Conservation (phyloP, 208 protist genomes). For the Kentomonas sorsogonicus region DNA sequence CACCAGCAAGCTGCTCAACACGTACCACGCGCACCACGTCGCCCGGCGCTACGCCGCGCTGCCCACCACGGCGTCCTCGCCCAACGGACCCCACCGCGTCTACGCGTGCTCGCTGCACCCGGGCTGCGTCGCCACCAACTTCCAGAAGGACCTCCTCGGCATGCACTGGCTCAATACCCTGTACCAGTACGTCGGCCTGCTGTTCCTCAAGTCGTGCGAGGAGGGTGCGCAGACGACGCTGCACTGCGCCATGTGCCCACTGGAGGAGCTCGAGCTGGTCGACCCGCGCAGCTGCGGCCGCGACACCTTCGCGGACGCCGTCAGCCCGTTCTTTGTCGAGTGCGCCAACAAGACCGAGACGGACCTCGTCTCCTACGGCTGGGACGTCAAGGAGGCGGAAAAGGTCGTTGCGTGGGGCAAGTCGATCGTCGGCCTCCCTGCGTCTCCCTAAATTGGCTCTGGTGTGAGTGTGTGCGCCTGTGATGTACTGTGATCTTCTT, state of each 20-base stretch:
- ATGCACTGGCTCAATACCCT: conserved; percentile 20
- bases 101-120: conserved; percentile 77
- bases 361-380: conserved; percentile 65
- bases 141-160: conserved; percentile 48
- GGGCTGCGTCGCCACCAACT: conserved; percentile 69
- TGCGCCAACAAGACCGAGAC: conserved; percentile 60
- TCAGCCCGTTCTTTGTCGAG: conserved; percentile 84
- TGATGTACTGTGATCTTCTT: no score
- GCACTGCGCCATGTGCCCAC: conserved; percentile 81
- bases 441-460: no score
- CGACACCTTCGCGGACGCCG: conserved; percentile 15
- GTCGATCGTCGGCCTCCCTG: conserved; percentile 41
- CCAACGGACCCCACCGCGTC: conserved; percentile 21
- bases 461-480: no score
- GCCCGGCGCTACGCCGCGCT: conserved; percentile 41
- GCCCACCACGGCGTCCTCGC: not conserved
- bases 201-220: conserved; percentile 58
- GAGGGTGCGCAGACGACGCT: conserved; percentile 85
- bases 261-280: conserved; percentile 65
- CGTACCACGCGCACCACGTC: conserved; percentile 76
- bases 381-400: conserved; percentile 72
- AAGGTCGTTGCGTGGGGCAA: conserved; percentile 64
- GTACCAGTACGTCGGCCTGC: conserved; percentile 24
- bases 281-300: conserved; percentile 9
- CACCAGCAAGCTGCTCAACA: conserved; percentile 82